Base-by-base conservation (phyloP, 805 yeast genomes). In the Starmerella stigmatis region DNA sequence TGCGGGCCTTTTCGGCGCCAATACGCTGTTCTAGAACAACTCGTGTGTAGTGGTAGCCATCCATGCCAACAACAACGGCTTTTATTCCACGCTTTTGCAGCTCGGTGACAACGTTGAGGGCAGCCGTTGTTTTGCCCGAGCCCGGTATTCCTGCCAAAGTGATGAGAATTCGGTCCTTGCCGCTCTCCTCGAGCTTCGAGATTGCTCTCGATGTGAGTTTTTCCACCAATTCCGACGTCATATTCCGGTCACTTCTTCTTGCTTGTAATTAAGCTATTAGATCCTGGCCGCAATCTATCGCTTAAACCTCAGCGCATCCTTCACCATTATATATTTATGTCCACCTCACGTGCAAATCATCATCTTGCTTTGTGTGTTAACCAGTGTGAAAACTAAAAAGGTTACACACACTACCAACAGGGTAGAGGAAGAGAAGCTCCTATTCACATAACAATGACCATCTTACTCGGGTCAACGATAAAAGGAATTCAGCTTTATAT, bases 91-190 rank as follows among this genome's bases (percentile, higher is more conserved):
- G 38, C 31, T 20, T 47, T 51, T 68, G 73, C n/a, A 78, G 54
- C 5, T 53, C 52, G 4, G 61, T 57, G 27, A 71, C 71, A 5
- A 85, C 63, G 4, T 60, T 45, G 30, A 58, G 57, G 1, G 88
- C 78, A 28, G 78, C 57, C 0, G 94, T 81, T 3, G 88, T 73
- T 60, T 85, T 85, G 0, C 95, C 95, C 0, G 88, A 76, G 5
- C 95, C 95, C 2, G 95, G 94, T 0, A 78, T 70, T 1, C 94
- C 95, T 2, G 79, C 77, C 11, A 86, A 56, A 0, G 81, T 64
- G 9, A 86, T 66, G 15, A 80, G 48, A 2, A 76, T 59, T 51
- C 88, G 64, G 47, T 22, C 15, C 15, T 46, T 33, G 13, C 27
- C 34, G 28, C 35, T 34, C 4, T 25, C 23, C 5, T 25, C n/a